Evolutionary conservation across 2,329 filamentous ascomycete species (phyloP), one percentile per base, ranked within the genome.

Genomic region (Xylaria sp.): DNA sequence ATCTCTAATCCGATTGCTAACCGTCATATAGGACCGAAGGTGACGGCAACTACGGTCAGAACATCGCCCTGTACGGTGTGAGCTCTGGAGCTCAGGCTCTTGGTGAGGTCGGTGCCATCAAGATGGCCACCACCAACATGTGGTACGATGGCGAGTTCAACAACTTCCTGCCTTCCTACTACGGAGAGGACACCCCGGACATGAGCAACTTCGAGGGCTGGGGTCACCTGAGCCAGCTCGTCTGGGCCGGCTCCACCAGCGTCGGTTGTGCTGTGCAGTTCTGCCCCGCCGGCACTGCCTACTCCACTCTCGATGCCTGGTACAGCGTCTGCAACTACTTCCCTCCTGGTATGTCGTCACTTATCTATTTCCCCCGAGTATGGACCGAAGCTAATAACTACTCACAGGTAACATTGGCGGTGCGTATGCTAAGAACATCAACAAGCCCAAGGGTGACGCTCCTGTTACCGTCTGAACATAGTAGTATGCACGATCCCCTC

Each of bases 241-340:
- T 92, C 60, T 92, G 89, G 89, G 82, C 82, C 71, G 75, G 65
- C 23, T 84, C 86, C 59, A 82, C 75, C 16, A 66, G 78, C 46
- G 77, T 92, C 56, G 89, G 87, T 65, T 92, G 89, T 72, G 79
- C 78, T 55, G 83, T 78, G 42, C 71, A 78, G 55, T 75, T 78
- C 71, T 89, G 87, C 76, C 68, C 73, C 10, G 69, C 76, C 42
- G 80, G 81, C 59, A 81, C 77, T 39, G 75, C 83, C 64, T 74
- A 73, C 63, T 64, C 71, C 19, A 66, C 60, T 65, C 74, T 85
- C 78, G 80, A 79, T 44, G 76, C 85, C n/a, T 86, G 83, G 76
- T 91, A 85, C 79, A 92, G 89, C 35, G 91, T 95, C 69, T 96
- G 91, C 87, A 93, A 96, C 83, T 96, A 96, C 79, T 78, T 77